phyloP scores from a whole-genome alignment of 371 early-diverging fungal genomes.

The Mucor racemosus region DNA sequence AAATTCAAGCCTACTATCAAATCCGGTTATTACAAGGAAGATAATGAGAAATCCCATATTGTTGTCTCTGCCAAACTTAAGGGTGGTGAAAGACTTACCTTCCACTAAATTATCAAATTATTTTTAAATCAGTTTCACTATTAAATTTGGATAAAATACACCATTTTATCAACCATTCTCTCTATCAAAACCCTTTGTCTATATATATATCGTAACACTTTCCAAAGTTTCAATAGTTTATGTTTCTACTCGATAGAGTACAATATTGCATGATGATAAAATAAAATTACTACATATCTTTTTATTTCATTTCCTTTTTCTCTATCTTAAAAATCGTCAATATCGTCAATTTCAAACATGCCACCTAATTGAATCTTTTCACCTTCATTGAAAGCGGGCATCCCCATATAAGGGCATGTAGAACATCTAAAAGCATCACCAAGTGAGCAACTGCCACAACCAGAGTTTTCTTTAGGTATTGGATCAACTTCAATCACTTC shows the following conservation, averaged over 20 bases:
- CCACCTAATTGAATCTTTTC: conserved; percentile 89
- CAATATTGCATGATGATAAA: too few relatives aligned
- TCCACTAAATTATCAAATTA: conserved; percentile 7
- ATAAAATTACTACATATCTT: too few relatives aligned
- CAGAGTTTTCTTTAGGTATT: conserved; percentile 54
- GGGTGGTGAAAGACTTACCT: conserved; percentile 24
- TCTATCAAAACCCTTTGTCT: neutral
- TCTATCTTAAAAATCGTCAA: conserved; percentile 26
- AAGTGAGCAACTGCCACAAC: conserved; percentile 87
- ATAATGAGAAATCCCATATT: conserved; percentile 18
- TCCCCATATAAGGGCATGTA: conserved; percentile 97
- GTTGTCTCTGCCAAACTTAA: conserved; percentile 27
- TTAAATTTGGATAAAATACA: neutral
- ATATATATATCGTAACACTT: neutral
- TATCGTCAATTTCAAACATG: conserved; percentile 58
- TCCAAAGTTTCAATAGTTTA: neutral
- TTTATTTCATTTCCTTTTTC: too few relatives aligned
- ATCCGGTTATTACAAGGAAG: conserved; percentile 37
- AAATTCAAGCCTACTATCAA: conserved; percentile 26
- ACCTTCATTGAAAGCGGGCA: conserved; percentile 98
- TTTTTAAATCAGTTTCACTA: neutral
- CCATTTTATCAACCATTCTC: conserved; percentile 9
- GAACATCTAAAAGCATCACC: conserved; percentile 99
- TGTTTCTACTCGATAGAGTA: too few relatives aligned
- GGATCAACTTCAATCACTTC: conserved; percentile 63